A percentile compares a stretch with the other conserved stretches of the same genome.
These are phyloP conservation scores for Agrostemma githago DNA, from an alignment of 148 eudicot genomes.

Conservation along the genomic window DNA sequence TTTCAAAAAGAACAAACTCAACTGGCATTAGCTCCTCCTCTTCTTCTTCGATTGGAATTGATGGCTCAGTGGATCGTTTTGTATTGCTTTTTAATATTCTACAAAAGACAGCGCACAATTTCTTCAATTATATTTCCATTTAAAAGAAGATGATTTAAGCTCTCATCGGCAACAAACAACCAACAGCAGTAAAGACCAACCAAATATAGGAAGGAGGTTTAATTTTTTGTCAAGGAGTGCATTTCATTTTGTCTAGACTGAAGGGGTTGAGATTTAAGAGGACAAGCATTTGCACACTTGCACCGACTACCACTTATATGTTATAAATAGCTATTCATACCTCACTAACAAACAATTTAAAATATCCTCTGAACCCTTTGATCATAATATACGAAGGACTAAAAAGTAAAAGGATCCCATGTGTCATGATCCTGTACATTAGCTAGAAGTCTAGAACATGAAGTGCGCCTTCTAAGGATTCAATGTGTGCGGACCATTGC, in stretches of 20 bases:
- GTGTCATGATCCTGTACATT: not conserved
- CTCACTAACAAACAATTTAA: not conserved
- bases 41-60: slow-evolving; percentile 51
- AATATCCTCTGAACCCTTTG: not conserved
- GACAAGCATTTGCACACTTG: not conserved
- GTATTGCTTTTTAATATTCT: slow-evolving; percentile 67
- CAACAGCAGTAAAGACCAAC: not conserved
- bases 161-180: not conserved
- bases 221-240: not conserved
- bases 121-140: not conserved
- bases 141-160: not conserved
- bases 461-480: too few species aligned
- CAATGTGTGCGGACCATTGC: too few species aligned
- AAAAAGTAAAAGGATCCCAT: not conserved
- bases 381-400: not conserved
- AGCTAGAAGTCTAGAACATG: too few species aligned
- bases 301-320: not conserved
- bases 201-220: not conserved
- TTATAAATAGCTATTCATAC: not conserved
- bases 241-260: not conserved
- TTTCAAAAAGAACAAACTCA: slow-evolving; percentile 80
- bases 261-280: not conserved
- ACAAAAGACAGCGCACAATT: slow-evolving; percentile 16
- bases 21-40: slow-evolving; percentile 65
- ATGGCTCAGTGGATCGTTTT: slow-evolving; percentile 63